Evolutionary conservation across 1,284 basidiomycete genomes (phyloP), one percentile per base, ranked within the genome.

Genomic region (Ganoderma lingzhi): DNA sequence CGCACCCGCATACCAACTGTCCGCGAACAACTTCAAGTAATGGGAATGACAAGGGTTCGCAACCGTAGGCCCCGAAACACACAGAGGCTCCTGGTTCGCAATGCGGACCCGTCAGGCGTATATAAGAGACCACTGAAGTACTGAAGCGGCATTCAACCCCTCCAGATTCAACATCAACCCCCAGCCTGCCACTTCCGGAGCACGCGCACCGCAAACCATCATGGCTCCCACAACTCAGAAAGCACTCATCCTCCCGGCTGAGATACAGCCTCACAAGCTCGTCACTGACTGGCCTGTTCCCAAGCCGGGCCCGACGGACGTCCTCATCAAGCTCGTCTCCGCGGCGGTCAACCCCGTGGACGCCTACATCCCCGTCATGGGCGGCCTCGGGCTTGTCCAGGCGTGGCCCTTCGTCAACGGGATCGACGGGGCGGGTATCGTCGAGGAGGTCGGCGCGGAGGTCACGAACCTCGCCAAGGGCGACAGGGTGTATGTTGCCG

Each of bases 371-470:
- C 32, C 37, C 8, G 35, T 15, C 5, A 4, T 8, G 4, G 35
- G 37, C 35, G 35, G 35, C 8, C 35, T 12, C 4, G 30, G 6
- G 35, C 56, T 59, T 23, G 19, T 59, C 19, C 35, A 35, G 3
- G 35, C 35, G 19, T 59, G 37, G 9, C 56, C 56, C 35, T 39
- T 3, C 17, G 17, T 83, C 19, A 71, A 85, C 28, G 88, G 88
- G 8, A 78, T 75, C 4, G 88, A 89, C 70, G 82, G 79, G 61
- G 79, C 82, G 4, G 88, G 88, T 1, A 76, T 79, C 6, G 82
- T 88, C 32, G 82, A 82, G n/a, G 76, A 77, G 48, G 75, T 87
- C 8, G 87, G 85, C 4, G 74, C 79, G 15, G 82, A 79, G 0
- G 84, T 86, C 2, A 72, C 76, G 10, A 59, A 59, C 10, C 17